phyloP scores from a whole-genome alignment of 2,329 filamentous ascomycete genomes.

The Podosphaera xanthii region DNA sequence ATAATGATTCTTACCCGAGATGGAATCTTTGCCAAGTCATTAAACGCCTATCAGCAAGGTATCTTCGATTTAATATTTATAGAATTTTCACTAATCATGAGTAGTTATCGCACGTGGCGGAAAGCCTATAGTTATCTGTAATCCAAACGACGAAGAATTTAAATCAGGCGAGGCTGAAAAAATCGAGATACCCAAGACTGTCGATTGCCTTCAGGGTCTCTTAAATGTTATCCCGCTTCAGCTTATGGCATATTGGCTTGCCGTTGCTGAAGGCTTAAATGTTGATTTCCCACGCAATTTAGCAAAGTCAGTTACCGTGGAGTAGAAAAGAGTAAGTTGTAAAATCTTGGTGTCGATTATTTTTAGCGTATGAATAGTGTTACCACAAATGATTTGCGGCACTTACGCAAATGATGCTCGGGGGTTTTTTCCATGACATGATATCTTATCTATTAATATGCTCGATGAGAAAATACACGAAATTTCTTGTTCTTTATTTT shows the following conservation, averaged over 20 bases:
- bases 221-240: constrained; percentile 95
- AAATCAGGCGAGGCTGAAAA: constrained; percentile 71
- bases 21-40: constrained; percentile 90
- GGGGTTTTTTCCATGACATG: no score
- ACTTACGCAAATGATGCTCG: no score
- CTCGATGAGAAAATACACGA: no score
- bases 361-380: background rate
- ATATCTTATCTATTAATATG: no score
- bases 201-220: constrained; percentile 86
- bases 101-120: constrained; percentile 82
- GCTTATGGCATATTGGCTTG: constrained; percentile 97
- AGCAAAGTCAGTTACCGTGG: constrained; percentile 96
- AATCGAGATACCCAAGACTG: constrained; percentile 91
- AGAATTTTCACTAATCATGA: constrained; percentile 12
- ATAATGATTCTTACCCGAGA: constrained; percentile 99
- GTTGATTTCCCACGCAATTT: constrained; percentile 97
- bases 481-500: no score
- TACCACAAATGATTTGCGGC: no score
- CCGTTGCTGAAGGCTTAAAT: constrained; percentile 84
- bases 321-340: constrained; percentile 31
- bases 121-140: constrained; percentile 97
- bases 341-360: background rate
- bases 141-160: constrained; percentile 74
- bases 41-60: constrained; percentile 98
- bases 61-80: constrained; percentile 16